A percentile compares a stretch with the other conserved stretches of the same genome.
These are phyloP conservation scores for Psophocarpus tetragonolobus DNA, from an alignment of 306 rosid species.

Conservation along the genomic window DNA sequence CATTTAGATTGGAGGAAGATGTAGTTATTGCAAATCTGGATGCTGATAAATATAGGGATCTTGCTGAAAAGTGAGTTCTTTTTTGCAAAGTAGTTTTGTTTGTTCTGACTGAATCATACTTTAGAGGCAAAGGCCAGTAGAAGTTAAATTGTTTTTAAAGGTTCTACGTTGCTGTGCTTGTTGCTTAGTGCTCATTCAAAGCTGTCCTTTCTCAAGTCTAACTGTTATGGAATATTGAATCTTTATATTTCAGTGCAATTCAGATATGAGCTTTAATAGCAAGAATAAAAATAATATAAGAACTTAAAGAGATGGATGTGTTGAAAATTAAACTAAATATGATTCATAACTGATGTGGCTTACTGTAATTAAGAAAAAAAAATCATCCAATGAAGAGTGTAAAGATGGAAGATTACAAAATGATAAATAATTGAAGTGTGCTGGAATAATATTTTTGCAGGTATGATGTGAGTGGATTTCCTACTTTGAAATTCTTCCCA, in stretches of 20 bases:
- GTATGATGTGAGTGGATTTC: conserved; percentile 87
- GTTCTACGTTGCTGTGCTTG: neutral
- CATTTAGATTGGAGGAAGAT: conserved; percentile 65
- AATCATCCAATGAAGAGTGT: neutral
- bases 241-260: conserved; percentile 2
- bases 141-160: neutral
- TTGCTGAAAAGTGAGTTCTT: conserved; percentile 84
- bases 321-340: neutral
- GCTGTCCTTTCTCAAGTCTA: neutral
- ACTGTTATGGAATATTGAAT: conserved; percentile 8
- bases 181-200: neutral
- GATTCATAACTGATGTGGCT: neutral
- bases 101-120: neutral
- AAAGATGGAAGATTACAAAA: neutral
- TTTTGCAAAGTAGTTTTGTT: neutral
- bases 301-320: neutral
- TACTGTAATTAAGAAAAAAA: neutral
- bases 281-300: neutral
- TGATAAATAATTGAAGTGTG: conserved; percentile 13
- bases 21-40: conserved; percentile 89
- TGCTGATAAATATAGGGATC: conserved; percentile 83
- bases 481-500: conserved; percentile 92
- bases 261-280: neutral
- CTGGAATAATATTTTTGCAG: conserved; percentile 46
- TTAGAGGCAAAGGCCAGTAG: neutral